Evolutionary conservation across 345 rosid genomes (phyloP).

Genomic region (Populus simonii): DNA sequence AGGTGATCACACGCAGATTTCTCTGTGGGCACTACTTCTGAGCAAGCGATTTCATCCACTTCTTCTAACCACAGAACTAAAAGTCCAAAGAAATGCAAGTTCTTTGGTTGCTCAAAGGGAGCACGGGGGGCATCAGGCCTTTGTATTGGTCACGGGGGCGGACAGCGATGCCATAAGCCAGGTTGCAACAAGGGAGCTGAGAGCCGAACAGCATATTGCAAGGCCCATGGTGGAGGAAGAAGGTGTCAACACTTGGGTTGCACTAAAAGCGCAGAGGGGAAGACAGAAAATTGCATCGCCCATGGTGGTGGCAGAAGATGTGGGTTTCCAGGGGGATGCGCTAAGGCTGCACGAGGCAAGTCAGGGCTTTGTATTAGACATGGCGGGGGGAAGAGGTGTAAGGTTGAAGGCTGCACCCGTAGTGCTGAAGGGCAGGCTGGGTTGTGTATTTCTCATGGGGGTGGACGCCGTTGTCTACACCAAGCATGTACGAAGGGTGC

Average conservation of each 20-base stretch:
- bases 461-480: conserved; percentile 82
- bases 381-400: conserved; percentile 95
- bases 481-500: conserved; percentile 71
- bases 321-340: conserved; percentile 62
- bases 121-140: conserved; percentile 91
- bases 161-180: conserved; percentile 82
- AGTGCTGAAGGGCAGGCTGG: conserved; percentile 98
- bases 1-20: no score
- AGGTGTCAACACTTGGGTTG: conserved; percentile 93
- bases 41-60: conserved; percentile 48
- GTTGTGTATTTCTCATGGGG: conserved; percentile 94
- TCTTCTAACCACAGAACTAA: conserved; percentile 49
- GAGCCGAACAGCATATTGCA: conserved; percentile 90
- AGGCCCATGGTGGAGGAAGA: conserved; percentile 93
- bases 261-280: conserved; percentile 94
- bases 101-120: conserved; percentile 76
- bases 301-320: conserved; percentile 97
- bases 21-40: conserved; percentile 51
- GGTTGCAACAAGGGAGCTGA: conserved; percentile 94
- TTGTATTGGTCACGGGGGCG: conserved; percentile 95
- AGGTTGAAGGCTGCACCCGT: conserved; percentile 66
- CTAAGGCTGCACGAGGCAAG: conserved; percentile 89
- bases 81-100: conserved; percentile 67
- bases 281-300: conserved; percentile 82
- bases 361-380: conserved; percentile 93